Percentiles rank a stretch among this genome's conserved stretches.
phyloP scores from a whole-genome alignment of 805 yeast species.

The Sugiyamaella americana region DNA sequence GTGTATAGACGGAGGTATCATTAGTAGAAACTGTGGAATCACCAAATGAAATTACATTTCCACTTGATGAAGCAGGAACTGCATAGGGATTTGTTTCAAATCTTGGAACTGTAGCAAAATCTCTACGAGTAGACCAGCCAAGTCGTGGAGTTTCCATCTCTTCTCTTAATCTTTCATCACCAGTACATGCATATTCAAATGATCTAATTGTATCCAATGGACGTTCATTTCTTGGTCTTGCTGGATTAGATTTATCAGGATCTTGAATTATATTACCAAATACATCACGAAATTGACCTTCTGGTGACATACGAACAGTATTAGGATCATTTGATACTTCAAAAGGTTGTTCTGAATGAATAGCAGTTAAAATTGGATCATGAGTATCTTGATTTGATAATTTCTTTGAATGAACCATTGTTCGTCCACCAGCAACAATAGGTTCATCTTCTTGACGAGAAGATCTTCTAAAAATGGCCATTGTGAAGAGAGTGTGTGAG shows the following conservation, averaged over 20 bases:
- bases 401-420: slow-evolving; percentile 3
- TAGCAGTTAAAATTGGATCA: slow-evolving; percentile 90
- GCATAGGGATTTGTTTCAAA: slow-evolving; percentile 35
- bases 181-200: slow-evolving; percentile 91
- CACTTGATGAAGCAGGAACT: slow-evolving; percentile 21
- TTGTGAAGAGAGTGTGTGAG: too few species aligned
- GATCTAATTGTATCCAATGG: slow-evolving; percentile 93
- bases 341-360: slow-evolving; percentile 93
- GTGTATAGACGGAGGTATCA: slow-evolving; percentile 28
- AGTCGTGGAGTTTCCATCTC: slow-evolving; percentile 70
- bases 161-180: slow-evolving; percentile 72
- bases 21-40: slow-evolving; percentile 21
- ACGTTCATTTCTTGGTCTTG: slow-evolving; percentile 88
- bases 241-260: slow-evolving; percentile 89
- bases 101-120: slow-evolving; percentile 50
- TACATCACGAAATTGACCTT: slow-evolving; percentile 62
- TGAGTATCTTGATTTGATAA: slow-evolving; percentile 41
- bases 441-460: slow-evolving; percentile 9
- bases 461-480: slow-evolving; percentile 13
- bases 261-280: slow-evolving; percentile 75
- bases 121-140: slow-evolving; percentile 82
- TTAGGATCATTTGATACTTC: slow-evolving; percentile 47
- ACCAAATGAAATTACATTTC: slow-evolving; percentile 35
- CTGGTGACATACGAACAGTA: slow-evolving; percentile 43
- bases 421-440: slow-evolving; percentile 4